A percentile compares a stretch with the other conserved stretches of the same genome.
phyloP scores from a whole-genome alignment of 495 filamentous ascomycete genomes.

The Penicillium dipodomyicola region DNA sequence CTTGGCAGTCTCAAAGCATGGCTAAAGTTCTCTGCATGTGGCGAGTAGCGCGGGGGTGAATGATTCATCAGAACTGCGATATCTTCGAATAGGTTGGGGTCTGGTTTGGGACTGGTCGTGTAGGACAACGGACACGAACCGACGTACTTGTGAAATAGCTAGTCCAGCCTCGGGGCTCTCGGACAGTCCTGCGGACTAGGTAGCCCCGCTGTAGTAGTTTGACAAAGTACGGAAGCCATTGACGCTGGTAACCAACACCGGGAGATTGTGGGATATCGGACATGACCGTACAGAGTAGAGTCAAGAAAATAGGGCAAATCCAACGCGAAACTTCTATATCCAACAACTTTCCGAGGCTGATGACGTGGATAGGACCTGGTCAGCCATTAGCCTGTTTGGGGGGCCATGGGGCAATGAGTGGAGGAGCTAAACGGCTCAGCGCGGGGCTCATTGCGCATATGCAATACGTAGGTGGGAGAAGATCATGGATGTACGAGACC shows the following conservation, averaged over 20 bases:
- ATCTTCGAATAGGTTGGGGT: conserved; percentile 34
- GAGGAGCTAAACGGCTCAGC: conserved; percentile 7
- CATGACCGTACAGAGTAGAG: neutral
- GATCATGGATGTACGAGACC: conserved; percentile 1
- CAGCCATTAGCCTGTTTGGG: neutral
- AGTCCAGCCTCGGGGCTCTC: conserved; percentile 40
- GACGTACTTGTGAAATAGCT: conserved; percentile 40
- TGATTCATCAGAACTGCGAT: neutral
- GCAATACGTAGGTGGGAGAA: neutral
- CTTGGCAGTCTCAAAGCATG: conserved; percentile 2
- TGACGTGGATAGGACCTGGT: neutral
- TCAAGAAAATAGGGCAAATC: neutral
- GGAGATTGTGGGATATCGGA: conserved; percentile 2
- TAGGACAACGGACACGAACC: conserved; percentile 33
- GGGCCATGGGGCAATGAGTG: conserved; percentile 2
- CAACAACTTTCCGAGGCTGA: neutral
- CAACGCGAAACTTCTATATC: neutral
- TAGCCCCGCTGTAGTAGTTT: conserved; percentile 52
- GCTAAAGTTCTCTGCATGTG: neutral
- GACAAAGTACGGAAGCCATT: conserved; percentile 53
- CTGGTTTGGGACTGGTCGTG: conserved; percentile 23
- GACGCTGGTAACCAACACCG: conserved; percentile 45
- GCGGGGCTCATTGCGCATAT: conserved; percentile 6
- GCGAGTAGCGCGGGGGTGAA: conserved; percentile 2
- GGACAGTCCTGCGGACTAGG: conserved; percentile 51